These are phyloP conservation scores for Dioscorea dumetorum DNA, from an alignment of 106 monocot species.

Conservation along the genomic window DNA sequence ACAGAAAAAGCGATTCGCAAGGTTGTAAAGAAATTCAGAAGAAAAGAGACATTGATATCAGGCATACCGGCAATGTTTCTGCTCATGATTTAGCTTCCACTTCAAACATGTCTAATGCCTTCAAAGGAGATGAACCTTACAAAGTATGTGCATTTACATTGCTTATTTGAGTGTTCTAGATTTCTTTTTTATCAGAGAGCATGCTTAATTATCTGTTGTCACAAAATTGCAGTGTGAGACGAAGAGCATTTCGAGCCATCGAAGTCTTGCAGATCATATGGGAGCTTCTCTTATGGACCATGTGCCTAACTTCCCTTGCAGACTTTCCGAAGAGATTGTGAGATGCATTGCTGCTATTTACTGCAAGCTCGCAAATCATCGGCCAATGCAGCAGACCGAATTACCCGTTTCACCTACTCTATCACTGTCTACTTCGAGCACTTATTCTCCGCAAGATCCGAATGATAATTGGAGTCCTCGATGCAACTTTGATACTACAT, in stretches of 20 bases:
- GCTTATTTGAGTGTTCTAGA: neutral
- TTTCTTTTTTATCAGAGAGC: neutral
- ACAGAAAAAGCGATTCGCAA: conserved; percentile 8
- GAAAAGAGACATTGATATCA: conserved; percentile 5
- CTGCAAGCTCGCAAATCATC: conserved; percentile 53
- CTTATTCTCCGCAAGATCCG: conserved; percentile 42
- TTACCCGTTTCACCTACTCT: conserved; percentile 40
- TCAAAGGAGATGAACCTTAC: conserved; percentile 9
- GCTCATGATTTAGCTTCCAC: neutral
- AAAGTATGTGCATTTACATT: conserved; percentile 13
- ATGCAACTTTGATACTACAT: conserved; percentile 25
- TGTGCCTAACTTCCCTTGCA: conserved; percentile 45
- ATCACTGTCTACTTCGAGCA: conserved; percentile 61
- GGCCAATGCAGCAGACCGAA: conserved; percentile 11
- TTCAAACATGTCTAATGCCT: conserved; percentile 3
- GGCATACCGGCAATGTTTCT: conserved; percentile 11
- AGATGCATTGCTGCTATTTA: conserved; percentile 79
- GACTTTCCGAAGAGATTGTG: conserved; percentile 86
- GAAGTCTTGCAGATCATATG: conserved; percentile 67
- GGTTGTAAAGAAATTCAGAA: conserved; percentile 9
- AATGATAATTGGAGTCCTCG: conserved; percentile 60
- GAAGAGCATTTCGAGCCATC: conserved; percentile 26
- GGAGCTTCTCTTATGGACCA: conserved; percentile 54
- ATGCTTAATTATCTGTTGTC: neutral
- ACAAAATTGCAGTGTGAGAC: conserved; percentile 26